phyloP scores from a whole-genome alignment of 2,329 filamentous ascomycete species.

The Sclerotinia spermophila region DNA sequence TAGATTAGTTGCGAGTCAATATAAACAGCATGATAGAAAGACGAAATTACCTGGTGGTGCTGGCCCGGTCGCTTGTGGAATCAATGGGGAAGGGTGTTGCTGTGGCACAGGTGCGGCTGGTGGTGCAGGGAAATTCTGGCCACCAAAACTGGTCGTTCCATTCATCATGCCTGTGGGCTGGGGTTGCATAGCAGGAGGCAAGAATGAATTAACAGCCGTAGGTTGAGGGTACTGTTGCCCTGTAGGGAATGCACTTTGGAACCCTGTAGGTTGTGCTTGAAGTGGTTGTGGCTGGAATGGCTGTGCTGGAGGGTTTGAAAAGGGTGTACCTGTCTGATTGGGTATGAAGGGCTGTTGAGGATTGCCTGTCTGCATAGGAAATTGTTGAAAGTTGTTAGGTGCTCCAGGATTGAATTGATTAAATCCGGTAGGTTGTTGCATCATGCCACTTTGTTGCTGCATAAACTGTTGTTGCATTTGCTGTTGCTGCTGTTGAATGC shows the following conservation, averaged over 20 bases:
- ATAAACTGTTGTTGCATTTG: constrained; percentile 54
- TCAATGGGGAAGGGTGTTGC: constrained; percentile 57
- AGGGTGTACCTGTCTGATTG: constrained; percentile 47
- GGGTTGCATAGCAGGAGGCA: constrained; percentile 58
- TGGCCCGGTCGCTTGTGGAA: constrained; percentile 79
- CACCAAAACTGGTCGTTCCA: constrained; percentile 50
- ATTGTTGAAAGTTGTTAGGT: constrained; percentile 25
- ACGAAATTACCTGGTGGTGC: constrained; percentile 56
- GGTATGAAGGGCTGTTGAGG: constrained; percentile 38
- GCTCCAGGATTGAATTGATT: constrained; percentile 34
- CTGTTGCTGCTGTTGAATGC: constrained; percentile 61
- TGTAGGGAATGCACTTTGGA: constrained; percentile 43
- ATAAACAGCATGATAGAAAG: not conserved
- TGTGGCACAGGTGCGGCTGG: constrained; percentile 52
- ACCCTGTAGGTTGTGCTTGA: constrained; percentile 49
- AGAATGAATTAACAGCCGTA: constrained; percentile 52
- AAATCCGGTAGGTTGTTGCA: constrained; percentile 42
- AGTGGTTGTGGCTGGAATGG: constrained; percentile 53
- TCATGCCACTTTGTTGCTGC: constrained; percentile 41
- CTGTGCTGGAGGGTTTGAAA: constrained; percentile 54
- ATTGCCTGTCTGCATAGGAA: constrained; percentile 30
- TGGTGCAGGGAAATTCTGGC: constrained; percentile 42
- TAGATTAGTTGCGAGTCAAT: not conserved
- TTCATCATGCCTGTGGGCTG: constrained; percentile 54
- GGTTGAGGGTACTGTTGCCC: constrained; percentile 38